Conservation (phyloP, 768 basidiomycete species). For the Chalciporus chontae region DNA sequence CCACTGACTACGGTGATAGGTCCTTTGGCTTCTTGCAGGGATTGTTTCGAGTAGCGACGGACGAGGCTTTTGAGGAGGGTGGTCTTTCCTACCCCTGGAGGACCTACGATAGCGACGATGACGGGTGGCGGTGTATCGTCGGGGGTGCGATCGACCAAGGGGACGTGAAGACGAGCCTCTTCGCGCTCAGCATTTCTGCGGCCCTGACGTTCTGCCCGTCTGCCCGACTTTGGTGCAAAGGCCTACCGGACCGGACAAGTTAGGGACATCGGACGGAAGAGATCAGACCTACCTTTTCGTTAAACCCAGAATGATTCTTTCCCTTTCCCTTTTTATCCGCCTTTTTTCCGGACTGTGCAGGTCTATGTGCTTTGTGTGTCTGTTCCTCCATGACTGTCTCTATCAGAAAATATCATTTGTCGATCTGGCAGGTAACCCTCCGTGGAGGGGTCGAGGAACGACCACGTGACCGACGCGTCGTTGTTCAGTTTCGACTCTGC, state of each 20-base stretch:
- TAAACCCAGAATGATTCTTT: slow-evolving; percentile 73
- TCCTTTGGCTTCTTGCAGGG: slow-evolving; percentile 82
- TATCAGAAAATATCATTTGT: neutral
- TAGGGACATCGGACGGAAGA: neutral
- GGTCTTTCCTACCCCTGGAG: slow-evolving; percentile 95
- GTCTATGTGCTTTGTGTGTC: slow-evolving; percentile 80
- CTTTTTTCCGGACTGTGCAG: slow-evolving; percentile 67
- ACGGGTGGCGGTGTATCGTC: slow-evolving; percentile 90
- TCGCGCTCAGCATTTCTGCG: slow-evolving; percentile 89
- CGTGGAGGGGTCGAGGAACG: slow-evolving; percentile 12
- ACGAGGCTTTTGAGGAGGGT: slow-evolving; percentile 91
- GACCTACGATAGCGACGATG: slow-evolving; percentile 92
- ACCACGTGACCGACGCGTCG: slow-evolving; percentile 30
- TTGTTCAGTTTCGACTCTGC: slow-evolving; percentile 17
- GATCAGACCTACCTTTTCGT: slow-evolving; percentile 69
- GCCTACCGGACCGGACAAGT: slow-evolving; percentile 42
- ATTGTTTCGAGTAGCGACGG: slow-evolving; percentile 91
- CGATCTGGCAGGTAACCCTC: slow-evolving; percentile 18
- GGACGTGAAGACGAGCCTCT: slow-evolving; percentile 94
- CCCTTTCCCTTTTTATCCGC: slow-evolving; percentile 75
- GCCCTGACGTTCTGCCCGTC: slow-evolving; percentile 84
- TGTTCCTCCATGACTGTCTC: slow-evolving; percentile 54
- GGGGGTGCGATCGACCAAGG: slow-evolving; percentile 91
- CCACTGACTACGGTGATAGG: slow-evolving; percentile 94
- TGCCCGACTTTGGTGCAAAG: slow-evolving; percentile 89